Base-by-base conservation (phyloP, 495 filamentous ascomycete species). In the Lasiosphaeris hirsuta region DNA sequence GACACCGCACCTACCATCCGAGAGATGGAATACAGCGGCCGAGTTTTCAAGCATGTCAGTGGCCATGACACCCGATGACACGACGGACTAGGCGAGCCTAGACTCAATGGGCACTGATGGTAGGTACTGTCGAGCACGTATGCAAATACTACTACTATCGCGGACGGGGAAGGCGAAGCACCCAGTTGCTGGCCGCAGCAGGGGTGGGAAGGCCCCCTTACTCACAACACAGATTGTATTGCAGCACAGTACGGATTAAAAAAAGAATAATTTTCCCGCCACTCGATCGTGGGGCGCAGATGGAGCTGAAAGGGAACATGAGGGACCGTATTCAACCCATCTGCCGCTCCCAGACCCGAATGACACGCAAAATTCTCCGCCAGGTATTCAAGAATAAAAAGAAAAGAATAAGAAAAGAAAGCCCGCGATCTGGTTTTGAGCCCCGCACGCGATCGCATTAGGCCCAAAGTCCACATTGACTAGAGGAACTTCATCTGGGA, bases 241-340 rank as follows among this genome's bases (percentile, higher is more conserved):
- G 19, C 19, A 36, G 33, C 30, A 23, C 18, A 4, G n/a, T 46
- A 17, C 34, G 19, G 35, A 38, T 17, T 18, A 35, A 14, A 14
- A 7, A 51, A 14, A 36, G 5, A 39, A 51, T 8, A 40, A 39
- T 51, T 51, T 36, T 51, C 36, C 49, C 49, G 49, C 49, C 49
- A 51, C 49, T 51, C 35, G 49, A 40, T 23, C 49, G 49, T 51
- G 49, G 49, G 49, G 49, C 49, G 36, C 35, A 51, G 49, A 17
- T 18, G 49, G 35, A 40, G 40, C 15, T 34, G 15, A 17, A 36
- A 14, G n/a, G 33, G 46, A 11, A 11, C 33, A 14, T 49, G 23
- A 36, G 10, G 8, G 15, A 15, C n/a, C 13, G 23, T 30, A 30
- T 30, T 30, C 23, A 5, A 30, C 35, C 36, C 49, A 51, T 51